Evolutionary conservation across 352 stramenopile species (phyloP), one percentile per base, ranked within the genome.

Genomic region (Globisporangium canariense): DNA sequence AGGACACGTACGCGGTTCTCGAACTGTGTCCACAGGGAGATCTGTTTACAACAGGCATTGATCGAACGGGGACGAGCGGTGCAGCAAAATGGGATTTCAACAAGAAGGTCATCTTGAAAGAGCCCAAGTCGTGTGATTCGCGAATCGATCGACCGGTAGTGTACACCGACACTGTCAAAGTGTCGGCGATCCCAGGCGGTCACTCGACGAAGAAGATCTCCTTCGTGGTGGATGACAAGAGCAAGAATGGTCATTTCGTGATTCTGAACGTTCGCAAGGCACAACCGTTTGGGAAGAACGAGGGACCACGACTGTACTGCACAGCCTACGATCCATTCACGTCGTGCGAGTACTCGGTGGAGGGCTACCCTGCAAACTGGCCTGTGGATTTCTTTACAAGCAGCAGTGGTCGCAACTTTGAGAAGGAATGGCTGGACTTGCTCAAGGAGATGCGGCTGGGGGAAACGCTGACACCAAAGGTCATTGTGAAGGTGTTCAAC

Each of bases 311-410:
- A 46, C 57, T 95, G 3, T 95, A 95, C 49, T 95, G 84, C 64
- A 95, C 86, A 4, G 86, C 86, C 4, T 95, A 95, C 64, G 84
- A 95, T 28, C 86, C 86, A 11, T 74, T 88, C 28, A 93, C 84
- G 0, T 84, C 86, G 1, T 90, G 76, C 13, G 86, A 95, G 62
- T 95, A 92, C 66, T 67, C 80, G 0, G 81, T 93, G 0, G 75
- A 88, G 54, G 84, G 86, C 3, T 88, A 76, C 38, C 86, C 86
- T 7, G 40, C 46, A 0, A 62, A 91, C 32, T 95, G 81, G 85
- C 40, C 69, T 20, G 53, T 79, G 0, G 75, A 93, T 28, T 95
- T 91, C 56, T 95, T 95, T 65, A 73, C 88, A 22, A 55, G 60
- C 1, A 70, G 66, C 8, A 62, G 60, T 0, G 77, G 81, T 22